Percentiles rank a stretch among this genome's conserved stretches.
Evolutionary conservation across 2,329 filamentous ascomycete genomes (phyloP).

Genomic region (Cryphonectria radicalis): DNA sequence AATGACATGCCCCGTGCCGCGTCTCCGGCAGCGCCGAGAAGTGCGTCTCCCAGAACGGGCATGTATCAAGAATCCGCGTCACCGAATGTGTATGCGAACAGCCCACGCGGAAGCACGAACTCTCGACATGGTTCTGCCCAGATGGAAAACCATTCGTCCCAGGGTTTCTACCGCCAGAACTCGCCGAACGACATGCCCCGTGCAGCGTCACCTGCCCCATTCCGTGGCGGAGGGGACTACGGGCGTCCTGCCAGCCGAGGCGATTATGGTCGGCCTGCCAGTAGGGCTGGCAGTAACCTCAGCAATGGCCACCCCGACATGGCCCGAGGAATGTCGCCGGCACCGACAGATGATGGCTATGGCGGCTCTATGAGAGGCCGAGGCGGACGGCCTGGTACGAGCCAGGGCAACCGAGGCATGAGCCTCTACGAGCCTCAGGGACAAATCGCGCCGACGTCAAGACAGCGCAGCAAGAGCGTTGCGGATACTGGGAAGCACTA

Average conservation of each 20-base stretch:
- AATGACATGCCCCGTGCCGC: slow-evolving; percentile 62
- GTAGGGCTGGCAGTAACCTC: slow-evolving; percentile 39
- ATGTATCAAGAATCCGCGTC: slow-evolving; percentile 58
- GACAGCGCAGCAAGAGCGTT: slow-evolving; percentile 78
- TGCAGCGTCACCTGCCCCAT: slow-evolving; percentile 53
- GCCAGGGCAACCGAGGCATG: slow-evolving; percentile 53
- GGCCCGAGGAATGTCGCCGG: slow-evolving; percentile 51
- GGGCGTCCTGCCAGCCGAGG: slow-evolving; percentile 57
- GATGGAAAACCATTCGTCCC: slow-evolving; percentile 47
- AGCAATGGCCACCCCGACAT: slow-evolving; percentile 40
- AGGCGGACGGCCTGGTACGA: slow-evolving; percentile 55
- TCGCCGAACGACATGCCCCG: slow-evolving; percentile 55
- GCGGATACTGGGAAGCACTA: slow-evolving; percentile 82
- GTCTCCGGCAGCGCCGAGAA: slow-evolving; percentile 72
- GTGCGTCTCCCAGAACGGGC: slow-evolving; percentile 64
- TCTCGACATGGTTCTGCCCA: slow-evolving; percentile 42
- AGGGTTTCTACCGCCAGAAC: slow-evolving; percentile 55
- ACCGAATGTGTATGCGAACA: slow-evolving; percentile 65
- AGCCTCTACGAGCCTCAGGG: slow-evolving; percentile 59
- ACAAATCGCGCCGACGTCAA: slow-evolving; percentile 45
- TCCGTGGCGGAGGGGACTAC: slow-evolving; percentile 45
- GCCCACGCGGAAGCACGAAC: slow-evolving; percentile 39
- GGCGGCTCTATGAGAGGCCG: slow-evolving; percentile 57
- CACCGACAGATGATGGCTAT: slow-evolving; percentile 58
- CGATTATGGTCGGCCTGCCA: slow-evolving; percentile 38